Evolutionary conservation across 2,329 filamentous ascomycete genomes (phyloP), one percentile per base, ranked within the genome.

Genomic region (Ascochyta koolunga): DNA sequence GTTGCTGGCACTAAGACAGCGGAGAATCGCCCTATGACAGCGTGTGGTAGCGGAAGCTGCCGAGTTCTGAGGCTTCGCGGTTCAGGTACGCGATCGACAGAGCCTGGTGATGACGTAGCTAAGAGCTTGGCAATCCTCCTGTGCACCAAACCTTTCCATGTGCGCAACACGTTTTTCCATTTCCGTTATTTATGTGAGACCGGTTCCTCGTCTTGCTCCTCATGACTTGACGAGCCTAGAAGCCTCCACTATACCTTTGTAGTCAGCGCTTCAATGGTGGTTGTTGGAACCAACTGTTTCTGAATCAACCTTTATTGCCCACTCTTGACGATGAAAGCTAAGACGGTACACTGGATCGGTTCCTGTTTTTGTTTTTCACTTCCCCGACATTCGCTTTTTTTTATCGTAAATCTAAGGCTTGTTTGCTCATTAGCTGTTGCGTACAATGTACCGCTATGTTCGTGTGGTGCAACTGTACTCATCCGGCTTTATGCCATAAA

Each of bases 41-140:
- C 52, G 29, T 54, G 27, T 58, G 59, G 61, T 25, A 27, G 45
- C 47, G 50, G 52, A 60, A 25, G 39, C 24, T 36, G 21, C 36
- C 49, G 48, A 48, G 35, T 50, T 52, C 58, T 48, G 41, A 52
- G 25, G 54, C 22, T 22, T 9, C 22, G 42, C 49, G 50, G 42
- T 40, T 47, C 45, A 47, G 50, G 50, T 54, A 46, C 43, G 38
- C 59, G 61, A 64, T 59, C 48, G 38, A 42, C 35, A 24, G 32
- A 33, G 36, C 22, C 50, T 19, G 24, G 37, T 50, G 43, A 56
- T 62, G 61, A 64, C 61, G 60, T 61, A 54, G 15, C 33, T 56
- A 22, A 37, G 39, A 53, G 29, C 51, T 58, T 58, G 56, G 56
- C 52, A 5, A 15, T 16, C n/a, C n/a, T 33, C 11, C 15, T 29